A percentile compares a stretch with the other conserved stretches of the same genome.
Conservation (phyloP, 208 protist genomes). For the Lotmaria passim region DNA sequence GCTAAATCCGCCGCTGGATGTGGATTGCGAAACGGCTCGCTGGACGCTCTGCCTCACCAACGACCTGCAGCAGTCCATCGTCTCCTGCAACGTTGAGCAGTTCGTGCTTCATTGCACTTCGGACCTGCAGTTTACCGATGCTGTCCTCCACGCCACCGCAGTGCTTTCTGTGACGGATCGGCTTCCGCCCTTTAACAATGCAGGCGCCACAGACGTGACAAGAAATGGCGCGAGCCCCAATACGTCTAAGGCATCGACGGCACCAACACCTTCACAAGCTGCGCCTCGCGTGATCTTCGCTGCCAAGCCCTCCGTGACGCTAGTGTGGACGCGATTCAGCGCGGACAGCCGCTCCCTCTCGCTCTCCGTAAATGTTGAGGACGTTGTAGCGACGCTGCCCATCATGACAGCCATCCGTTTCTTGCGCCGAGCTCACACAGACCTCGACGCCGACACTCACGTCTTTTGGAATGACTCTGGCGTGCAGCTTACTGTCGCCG, state of each 20-base stretch:
- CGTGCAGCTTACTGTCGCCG: conserved; percentile 15
- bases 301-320: conserved; percentile 9
- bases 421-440: neutral
- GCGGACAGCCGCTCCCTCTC: conserved; percentile 21
- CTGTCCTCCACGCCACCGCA: conserved; percentile 15
- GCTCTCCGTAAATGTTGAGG: conserved; percentile 14
- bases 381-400: conserved; percentile 26
- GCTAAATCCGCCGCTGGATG: neutral
- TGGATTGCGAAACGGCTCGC: neutral
- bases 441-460: neutral
- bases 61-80: conserved; percentile 12
- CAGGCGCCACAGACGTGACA: neutral
- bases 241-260: no score
- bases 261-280: no score
- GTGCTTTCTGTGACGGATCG: conserved; percentile 15
- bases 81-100: conserved; percentile 6
- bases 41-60: conserved; percentile 16
- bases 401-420: conserved; percentile 12
- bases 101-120: conserved; percentile 6
- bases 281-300: conserved; percentile 30
- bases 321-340: conserved; percentile 24
- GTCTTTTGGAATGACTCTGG: conserved; percentile 27
- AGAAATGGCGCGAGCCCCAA: neutral
- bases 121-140: conserved; percentile 15
- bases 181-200: neutral